These are phyloP conservation scores for Asterionellopsis glacialis DNA, from an alignment of 108 stramenopile genomes.

Conservation along the genomic window DNA sequence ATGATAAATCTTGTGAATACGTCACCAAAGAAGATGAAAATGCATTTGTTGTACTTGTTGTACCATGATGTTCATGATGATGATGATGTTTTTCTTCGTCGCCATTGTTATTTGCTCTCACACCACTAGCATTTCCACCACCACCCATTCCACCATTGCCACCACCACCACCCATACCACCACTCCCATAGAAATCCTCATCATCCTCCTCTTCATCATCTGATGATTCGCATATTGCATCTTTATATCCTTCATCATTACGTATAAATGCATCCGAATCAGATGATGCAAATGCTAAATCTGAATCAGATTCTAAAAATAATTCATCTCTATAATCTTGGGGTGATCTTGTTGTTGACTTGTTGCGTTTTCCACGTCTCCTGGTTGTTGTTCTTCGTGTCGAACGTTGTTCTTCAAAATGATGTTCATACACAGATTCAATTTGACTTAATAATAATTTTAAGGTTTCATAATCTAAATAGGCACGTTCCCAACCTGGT, in stretches of 20 bases:
- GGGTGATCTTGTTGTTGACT: not conserved
- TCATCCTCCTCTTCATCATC: too few relatives aligned
- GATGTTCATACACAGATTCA: slow-evolving; percentile 75
- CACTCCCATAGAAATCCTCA: too few relatives aligned
- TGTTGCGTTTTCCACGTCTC: not conserved
- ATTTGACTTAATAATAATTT: slow-evolving; percentile 59
- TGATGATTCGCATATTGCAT: too few relatives aligned
- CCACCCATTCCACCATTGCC: too few relatives aligned
- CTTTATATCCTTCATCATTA: not conserved
- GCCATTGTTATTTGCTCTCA: too few relatives aligned
- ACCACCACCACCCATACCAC: too few relatives aligned
- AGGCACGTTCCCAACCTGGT: slow-evolving; percentile 72
- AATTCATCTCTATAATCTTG: slow-evolving; percentile 78
- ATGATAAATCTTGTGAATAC: too few relatives aligned
- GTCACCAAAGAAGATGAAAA: too few relatives aligned
- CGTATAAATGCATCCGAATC: slow-evolving; percentile 11
- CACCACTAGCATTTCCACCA: too few relatives aligned
- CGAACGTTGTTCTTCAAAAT: slow-evolving; percentile 13
- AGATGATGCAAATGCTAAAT: slow-evolving; percentile 51
- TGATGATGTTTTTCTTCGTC: too few relatives aligned
- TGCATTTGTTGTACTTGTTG: too few relatives aligned
- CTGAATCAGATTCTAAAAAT: slow-evolving; percentile 74
- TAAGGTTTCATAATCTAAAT: slow-evolving; percentile 77
- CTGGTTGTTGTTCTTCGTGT: not conserved
- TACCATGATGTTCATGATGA: too few relatives aligned